These are phyloP conservation scores for Magnolia sinica DNA, from an alignment of 164 flowering plant genomes.

Conservation along the genomic window DNA sequence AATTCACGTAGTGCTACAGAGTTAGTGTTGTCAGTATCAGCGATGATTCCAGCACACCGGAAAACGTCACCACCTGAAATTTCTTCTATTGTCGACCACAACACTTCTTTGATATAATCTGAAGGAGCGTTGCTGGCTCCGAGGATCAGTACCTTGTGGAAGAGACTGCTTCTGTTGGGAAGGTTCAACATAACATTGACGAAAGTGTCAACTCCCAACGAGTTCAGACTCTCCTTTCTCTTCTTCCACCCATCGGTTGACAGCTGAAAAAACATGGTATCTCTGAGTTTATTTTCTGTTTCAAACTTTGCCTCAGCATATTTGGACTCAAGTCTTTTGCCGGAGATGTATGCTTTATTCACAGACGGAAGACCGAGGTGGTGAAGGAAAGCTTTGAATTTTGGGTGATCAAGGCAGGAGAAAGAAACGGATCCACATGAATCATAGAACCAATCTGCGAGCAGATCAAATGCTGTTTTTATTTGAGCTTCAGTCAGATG, in stretches of 20 bases:
- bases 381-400: conserved; percentile 24
- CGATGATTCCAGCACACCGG: conserved; percentile 27
- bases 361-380: conserved; percentile 24
- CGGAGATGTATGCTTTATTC: conserved; percentile 10
- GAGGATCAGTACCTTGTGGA: conserved; percentile 19
- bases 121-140: conserved; percentile 8
- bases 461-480: conserved; percentile 20
- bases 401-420: conserved; percentile 23
- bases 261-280: conserved; percentile 27
- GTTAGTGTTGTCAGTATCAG: conserved; percentile 14
- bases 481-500: conserved; percentile 16
- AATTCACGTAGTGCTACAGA: conserved; percentile 13
- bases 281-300: conserved; percentile 16
- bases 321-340: conserved; percentile 21
- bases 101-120: conserved; percentile 14
- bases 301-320: conserved; percentile 17
- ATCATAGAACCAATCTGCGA: conserved; percentile 28
- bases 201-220: conserved; percentile 1
- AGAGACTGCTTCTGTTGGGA: conserved; percentile 28
- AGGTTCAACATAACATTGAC: conserved; percentile 22
- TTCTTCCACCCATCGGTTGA: conserved; percentile 25
- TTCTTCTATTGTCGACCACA: conserved; percentile 12
- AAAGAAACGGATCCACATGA: conserved; percentile 25
- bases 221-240: neutral
- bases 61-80: conserved; percentile 8